A percentile compares a stretch with the other conserved stretches of the same genome.
Conservation (phyloP, 2,329 filamentous ascomycete genomes). For the Ophiostoma piceae region DNA sequence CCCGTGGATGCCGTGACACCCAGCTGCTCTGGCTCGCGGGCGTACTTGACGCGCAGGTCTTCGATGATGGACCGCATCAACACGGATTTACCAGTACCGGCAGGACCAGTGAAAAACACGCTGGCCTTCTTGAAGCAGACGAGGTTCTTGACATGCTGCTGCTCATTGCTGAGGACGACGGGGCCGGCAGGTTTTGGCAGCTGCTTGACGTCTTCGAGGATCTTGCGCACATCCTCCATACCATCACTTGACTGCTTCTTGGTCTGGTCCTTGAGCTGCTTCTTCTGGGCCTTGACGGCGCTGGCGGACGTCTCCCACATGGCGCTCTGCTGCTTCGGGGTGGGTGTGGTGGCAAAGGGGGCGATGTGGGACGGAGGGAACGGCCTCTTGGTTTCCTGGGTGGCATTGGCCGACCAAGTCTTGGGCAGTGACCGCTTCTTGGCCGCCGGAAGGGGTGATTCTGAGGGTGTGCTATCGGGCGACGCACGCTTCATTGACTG, state of each 20-base stretch:
- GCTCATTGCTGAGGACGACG: slow-evolving; percentile 78
- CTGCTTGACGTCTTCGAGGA: not conserved
- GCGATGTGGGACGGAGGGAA: slow-evolving; percentile 24
- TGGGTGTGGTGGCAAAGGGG: slow-evolving; percentile 35
- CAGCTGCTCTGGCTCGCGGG: slow-evolving; percentile 71
- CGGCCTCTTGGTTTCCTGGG: slow-evolving; percentile 26
- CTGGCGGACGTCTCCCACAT: slow-evolving; percentile 72
- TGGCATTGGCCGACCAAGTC: slow-evolving; percentile 27
- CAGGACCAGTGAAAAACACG: slow-evolving; percentile 96
- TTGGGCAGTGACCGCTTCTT: slow-evolving; percentile 64
- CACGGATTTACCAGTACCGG: slow-evolving; percentile 94
- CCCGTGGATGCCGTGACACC: slow-evolving; percentile 95
- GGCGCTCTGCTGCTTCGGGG: slow-evolving; percentile 35
- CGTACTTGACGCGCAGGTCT: slow-evolving; percentile 70
- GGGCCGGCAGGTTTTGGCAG: slow-evolving; percentile 36
- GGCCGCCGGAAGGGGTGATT: slow-evolving; percentile 35
- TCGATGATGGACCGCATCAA: slow-evolving; percentile 87
- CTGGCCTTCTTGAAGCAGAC: slow-evolving; percentile 77
- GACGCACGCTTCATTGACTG: slow-evolving; percentile 41
- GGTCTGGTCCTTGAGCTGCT: slow-evolving; percentile 61
- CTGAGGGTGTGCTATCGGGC: slow-evolving; percentile 32
- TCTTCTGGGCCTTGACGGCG: slow-evolving; percentile 71
- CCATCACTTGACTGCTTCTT: slow-evolving; percentile 37
- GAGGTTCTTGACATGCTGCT: slow-evolving; percentile 74
- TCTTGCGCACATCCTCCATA: slow-evolving; percentile 27